Percentiles rank a stretch among this genome's conserved stretches.
Conservation (phyloP, 2,329 filamentous ascomycete species). For the Septoria petroselini region DNA sequence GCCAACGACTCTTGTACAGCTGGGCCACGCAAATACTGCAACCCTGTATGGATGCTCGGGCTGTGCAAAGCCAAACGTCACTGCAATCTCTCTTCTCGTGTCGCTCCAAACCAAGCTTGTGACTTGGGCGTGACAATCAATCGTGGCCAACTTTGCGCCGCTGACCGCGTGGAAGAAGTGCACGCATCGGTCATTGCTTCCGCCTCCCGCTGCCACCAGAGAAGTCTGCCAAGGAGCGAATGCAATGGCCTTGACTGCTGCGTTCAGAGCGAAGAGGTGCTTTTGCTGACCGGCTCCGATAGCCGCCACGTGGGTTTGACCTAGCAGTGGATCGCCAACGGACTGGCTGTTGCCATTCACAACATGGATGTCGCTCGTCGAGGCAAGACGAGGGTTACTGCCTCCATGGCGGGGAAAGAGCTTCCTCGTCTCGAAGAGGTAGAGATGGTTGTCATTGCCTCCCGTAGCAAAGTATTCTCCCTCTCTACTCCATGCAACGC, state of each 20-base stretch:
- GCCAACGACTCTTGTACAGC: conserved; percentile 78
- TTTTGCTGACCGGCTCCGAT: conserved; percentile 49
- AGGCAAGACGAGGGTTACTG: conserved; percentile 5
- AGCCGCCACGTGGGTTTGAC: conserved; percentile 34
- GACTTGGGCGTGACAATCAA: conserved; percentile 88
- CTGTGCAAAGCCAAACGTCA: conserved; percentile 89
- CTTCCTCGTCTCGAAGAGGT: conserved; percentile 68
- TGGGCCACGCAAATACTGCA: conserved; percentile 91
- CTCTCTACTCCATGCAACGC: conserved; percentile 79
- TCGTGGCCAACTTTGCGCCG: conserved; percentile 80
- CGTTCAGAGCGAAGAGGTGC: conserved; percentile 73
- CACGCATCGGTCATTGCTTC: conserved; percentile 90
- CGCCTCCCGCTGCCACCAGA: conserved; percentile 84
- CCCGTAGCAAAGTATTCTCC: conserved; percentile 79
- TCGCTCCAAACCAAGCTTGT: conserved; percentile 84
- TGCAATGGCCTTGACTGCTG: conserved; percentile 92
- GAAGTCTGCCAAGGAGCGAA: conserved; percentile 93
- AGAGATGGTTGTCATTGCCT: conserved; percentile 88
- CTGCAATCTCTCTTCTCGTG: conserved; percentile 74
- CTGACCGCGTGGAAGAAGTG: conserved; percentile 90
- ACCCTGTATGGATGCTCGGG: conserved; percentile 86
- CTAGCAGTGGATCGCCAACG: conserved; percentile 19
- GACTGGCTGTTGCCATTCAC: conserved; percentile 15
- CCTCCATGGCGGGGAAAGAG: conserved; percentile 40
- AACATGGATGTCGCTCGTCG: conserved; percentile 19